These are phyloP conservation scores for Xylariaceae sp. DNA, from an alignment of 2,329 filamentous ascomycete genomes.

Conservation along the genomic window DNA sequence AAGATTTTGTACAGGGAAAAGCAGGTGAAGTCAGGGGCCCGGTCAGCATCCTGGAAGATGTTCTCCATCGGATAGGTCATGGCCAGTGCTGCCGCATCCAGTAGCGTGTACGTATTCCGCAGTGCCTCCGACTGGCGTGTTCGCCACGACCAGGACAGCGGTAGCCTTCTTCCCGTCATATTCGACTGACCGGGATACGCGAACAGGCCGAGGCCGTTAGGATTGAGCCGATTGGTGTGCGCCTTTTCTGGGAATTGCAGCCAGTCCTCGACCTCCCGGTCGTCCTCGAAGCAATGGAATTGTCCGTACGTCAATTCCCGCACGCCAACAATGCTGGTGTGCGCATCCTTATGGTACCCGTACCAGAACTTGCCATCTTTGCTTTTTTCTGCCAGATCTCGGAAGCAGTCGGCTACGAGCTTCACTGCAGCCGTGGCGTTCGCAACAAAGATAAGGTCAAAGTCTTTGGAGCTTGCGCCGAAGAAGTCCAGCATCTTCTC, in stretches of 20 bases:
- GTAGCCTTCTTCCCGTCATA: slow-evolving; percentile 60
- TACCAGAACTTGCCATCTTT: slow-evolving; percentile 48
- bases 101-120: slow-evolving; percentile 46
- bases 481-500: slow-evolving; percentile 52
- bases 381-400: slow-evolving; percentile 46
- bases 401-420: slow-evolving; percentile 53
- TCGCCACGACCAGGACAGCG: slow-evolving; percentile 48
- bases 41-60: slow-evolving; percentile 44
- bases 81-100: slow-evolving; percentile 61
- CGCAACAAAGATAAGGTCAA: slow-evolving; percentile 72
- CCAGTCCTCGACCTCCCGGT: slow-evolving; percentile 47
- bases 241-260: slow-evolving; percentile 29
- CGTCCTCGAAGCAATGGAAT: slow-evolving; percentile 54
- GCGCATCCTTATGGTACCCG: slow-evolving; percentile 55
- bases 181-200: slow-evolving; percentile 67
- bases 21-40: slow-evolving; percentile 56
- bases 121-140: slow-evolving; percentile 32
- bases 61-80: slow-evolving; percentile 53
- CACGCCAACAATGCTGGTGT: slow-evolving; percentile 63
- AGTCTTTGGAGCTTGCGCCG: slow-evolving; percentile 52
- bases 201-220: slow-evolving; percentile 43
- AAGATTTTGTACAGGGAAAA: slow-evolving; percentile 64
- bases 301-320: slow-evolving; percentile 56
- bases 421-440: slow-evolving; percentile 93
- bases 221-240: slow-evolving; percentile 24